Evolutionary conservation across 257 asterid species (phyloP).

Genomic region (Solanum infundibuliforme): DNA sequence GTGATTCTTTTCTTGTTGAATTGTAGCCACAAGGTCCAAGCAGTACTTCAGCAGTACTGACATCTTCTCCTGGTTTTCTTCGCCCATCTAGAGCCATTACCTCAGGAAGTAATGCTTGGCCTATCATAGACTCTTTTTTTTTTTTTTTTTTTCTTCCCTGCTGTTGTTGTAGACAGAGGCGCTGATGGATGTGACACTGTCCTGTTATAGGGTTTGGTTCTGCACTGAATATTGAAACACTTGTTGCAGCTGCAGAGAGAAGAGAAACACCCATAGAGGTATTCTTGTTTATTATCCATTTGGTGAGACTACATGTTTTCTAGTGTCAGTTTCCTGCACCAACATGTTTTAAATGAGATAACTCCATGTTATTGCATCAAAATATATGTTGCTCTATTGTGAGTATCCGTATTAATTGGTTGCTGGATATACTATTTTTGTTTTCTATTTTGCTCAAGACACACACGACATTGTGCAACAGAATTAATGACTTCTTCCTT

Average conservation of each 20-base stretch:
- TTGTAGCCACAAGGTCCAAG: conserved; percentile 53
- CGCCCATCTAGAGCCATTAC: conserved; percentile 48
- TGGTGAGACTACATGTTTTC: background rate
- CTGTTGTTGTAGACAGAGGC: background rate
- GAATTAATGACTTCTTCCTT: background rate
- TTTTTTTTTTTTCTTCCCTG: background rate
- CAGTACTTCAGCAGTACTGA: conserved; percentile 29
- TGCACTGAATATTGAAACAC: conserved; percentile 92
- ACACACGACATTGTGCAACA: background rate
- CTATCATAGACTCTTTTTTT: background rate
- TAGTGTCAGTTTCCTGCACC: background rate
- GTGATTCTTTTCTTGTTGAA: conserved; percentile 8
- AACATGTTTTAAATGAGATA: background rate
- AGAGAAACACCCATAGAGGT: conserved; percentile 94
- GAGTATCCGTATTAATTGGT: background rate
- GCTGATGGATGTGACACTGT: background rate
- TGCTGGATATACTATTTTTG: background rate
- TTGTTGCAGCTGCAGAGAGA: conserved; percentile 98
- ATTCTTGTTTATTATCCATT: conserved; percentile 6
- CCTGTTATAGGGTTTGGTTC: conserved; percentile 74
- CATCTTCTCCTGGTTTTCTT: conserved; percentile 60
- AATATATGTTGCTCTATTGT: background rate
- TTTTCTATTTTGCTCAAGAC: background rate
- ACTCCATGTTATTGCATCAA: background rate
- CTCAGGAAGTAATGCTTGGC: conserved; percentile 49